phyloP scores from a whole-genome alignment of 257 asterid species.

The Knoxia roxburghii region DNA sequence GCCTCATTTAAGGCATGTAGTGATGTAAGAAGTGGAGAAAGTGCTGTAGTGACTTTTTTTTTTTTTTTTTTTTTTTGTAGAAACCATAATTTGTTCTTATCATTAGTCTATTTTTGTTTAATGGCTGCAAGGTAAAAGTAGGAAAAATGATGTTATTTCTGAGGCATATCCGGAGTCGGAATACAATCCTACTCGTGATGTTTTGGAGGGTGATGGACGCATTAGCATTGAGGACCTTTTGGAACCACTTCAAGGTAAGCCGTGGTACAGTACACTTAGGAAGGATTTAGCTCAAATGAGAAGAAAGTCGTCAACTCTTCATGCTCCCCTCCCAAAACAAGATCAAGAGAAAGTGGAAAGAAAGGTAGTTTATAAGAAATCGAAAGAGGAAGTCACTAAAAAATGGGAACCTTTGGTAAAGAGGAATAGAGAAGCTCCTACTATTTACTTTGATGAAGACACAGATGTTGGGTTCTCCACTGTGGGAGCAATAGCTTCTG shows the following conservation, averaged over 20 bases:
- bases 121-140: constrained; percentile 47
- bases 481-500: constrained; percentile 87
- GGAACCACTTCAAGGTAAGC: constrained; percentile 57
- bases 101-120: not conserved
- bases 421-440: constrained; percentile 86
- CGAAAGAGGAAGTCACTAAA: constrained; percentile 65
- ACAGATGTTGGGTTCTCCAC: constrained; percentile 65
- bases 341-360: constrained; percentile 66
- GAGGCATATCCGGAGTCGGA: constrained; percentile 96
- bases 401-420: constrained; percentile 82
- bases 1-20: not conserved
- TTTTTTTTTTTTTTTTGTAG: no score
- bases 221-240: constrained; percentile 68
- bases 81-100: not conserved
- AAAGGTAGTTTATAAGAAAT: constrained; percentile 47
- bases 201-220: constrained; percentile 62
- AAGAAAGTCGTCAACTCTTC: constrained; percentile 46
- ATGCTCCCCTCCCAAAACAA: constrained; percentile 61
- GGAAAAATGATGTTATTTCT: constrained; percentile 40
- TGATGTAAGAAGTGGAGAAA: not conserved
- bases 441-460: constrained; percentile 69
- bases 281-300: constrained; percentile 45
- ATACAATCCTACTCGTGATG: constrained; percentile 66
- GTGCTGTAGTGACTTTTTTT: constrained; percentile 7
- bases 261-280: constrained; percentile 52